Evolutionary conservation across 1,284 basidiomycete species (phyloP).

Genomic region (Cronartium quercuum): DNA sequence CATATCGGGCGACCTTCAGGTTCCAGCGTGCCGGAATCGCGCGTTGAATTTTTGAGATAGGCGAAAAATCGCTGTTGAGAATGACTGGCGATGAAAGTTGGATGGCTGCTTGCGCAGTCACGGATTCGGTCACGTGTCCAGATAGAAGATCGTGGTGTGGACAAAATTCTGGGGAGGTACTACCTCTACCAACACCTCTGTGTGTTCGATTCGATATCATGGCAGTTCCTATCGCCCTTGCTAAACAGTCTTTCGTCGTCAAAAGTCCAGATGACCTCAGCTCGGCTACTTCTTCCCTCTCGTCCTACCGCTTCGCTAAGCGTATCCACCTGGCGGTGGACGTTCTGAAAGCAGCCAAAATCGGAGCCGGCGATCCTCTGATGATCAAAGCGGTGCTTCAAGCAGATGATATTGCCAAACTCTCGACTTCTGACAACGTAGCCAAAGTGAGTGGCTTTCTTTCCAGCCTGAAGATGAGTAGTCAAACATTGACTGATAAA

Average conservation of each 20-base stretch:
- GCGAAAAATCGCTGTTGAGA: too few relatives aligned
- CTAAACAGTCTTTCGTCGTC: not conserved
- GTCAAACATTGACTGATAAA: not conserved
- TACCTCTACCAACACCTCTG: too few relatives aligned
- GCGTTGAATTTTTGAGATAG: too few relatives aligned
- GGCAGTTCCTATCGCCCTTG: not conserved
- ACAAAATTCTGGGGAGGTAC: too few relatives aligned
- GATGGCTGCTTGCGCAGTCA: too few relatives aligned
- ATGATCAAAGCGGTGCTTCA: slow-evolving; percentile 8
- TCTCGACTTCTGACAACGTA: not conserved
- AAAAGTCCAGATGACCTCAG: not conserved
- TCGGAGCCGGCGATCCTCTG: slow-evolving; percentile 6
- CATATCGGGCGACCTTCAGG: too few relatives aligned
- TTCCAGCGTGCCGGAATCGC: too few relatives aligned
- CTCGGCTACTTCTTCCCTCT: not conserved
- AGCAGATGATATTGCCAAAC: not conserved
- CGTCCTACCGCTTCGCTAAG: slow-evolving; percentile 13
- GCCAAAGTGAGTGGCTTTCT: not conserved
- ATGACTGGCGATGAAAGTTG: too few relatives aligned
- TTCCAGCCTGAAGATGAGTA: not conserved
- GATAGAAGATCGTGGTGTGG: too few relatives aligned
- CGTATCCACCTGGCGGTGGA: slow-evolving; percentile 4
- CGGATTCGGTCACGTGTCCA: too few relatives aligned
- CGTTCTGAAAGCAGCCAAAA: not conserved
- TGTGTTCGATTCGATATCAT: too few relatives aligned